Base-by-base conservation (phyloP, 805 yeast genomes). In the Cyberlindnera subsufficiens region DNA sequence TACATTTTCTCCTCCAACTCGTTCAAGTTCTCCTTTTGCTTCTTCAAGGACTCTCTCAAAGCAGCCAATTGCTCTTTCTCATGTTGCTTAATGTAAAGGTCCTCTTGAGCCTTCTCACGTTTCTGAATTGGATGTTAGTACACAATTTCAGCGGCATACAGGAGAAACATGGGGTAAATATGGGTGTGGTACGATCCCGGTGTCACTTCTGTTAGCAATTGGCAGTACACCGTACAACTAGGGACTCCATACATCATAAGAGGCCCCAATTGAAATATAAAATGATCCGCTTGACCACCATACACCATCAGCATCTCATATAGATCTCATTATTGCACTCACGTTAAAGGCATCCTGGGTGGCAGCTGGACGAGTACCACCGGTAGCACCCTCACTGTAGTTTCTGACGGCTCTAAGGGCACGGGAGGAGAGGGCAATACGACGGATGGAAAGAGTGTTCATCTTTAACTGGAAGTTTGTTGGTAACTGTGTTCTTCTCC, bases 81-180 rank as follows among this genome's bases (percentile, higher is more conserved):
- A 63, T 85, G 96, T 70, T 87, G 82, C 68, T 79, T 86, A 67
- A 89, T 73, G 72, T 80, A 90, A 58, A 71, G 74, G 63, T 84
- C 88, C 72, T 91, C 99, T 62, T 81, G 82, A 50, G 96, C 96
- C 69, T 78, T 83, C 75, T 93, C 99, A 65, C 95, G 89, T 65
- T 89, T 87, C 75, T 75, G 54, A 16, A 14, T 6, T 15, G 32
- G 32, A 7, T 14, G 8, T 14, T n/a, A 30, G 16, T 30, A 30
- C 16, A 22, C 27, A 22, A 4, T 22, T 3, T 9, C 10, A 9
- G 13, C 10, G 27, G 27, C 10, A 8, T 22, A 9, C 27, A 22
- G 27, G 27, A 8, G 27, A 9, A 11, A 22, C 27, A 22, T 22
- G 27, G 27, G 27, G 10, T 22, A 22, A 22, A 22, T 11, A 22